phyloP scores from a whole-genome alignment of 140 eudicot genomes.

The Flaveria floridana region DNA sequence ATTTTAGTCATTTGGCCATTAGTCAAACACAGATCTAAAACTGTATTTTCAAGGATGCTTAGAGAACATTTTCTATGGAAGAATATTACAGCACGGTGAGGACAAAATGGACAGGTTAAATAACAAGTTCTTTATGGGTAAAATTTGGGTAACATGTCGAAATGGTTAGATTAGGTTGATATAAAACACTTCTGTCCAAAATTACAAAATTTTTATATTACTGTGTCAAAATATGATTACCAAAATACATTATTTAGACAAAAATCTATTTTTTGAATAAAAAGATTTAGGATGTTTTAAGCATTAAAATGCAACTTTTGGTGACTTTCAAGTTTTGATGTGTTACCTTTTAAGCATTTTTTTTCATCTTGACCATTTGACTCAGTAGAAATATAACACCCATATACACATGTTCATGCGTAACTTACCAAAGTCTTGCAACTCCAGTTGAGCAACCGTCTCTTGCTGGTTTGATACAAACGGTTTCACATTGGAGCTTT shows the following conservation, averaged over 20 bases:
- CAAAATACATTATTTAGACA: not conserved
- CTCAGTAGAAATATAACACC: not conserved
- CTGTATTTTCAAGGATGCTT: not conserved
- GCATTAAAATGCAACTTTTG: not conserved
- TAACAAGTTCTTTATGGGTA: not conserved
- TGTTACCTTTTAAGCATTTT: not conserved
- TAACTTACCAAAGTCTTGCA: conserved; percentile 70
- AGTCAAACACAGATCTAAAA: not conserved
- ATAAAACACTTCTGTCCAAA: not conserved
- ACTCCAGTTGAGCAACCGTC: conserved; percentile 98
- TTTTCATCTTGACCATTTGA: not conserved
- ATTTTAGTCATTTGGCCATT: not conserved
- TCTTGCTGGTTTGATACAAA: conserved; percentile 86
- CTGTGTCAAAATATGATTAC: not conserved
- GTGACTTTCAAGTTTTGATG: not conserved
- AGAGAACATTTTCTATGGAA: not conserved
- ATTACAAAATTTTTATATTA: not conserved
- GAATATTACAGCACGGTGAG: not conserved
- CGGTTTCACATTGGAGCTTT: conserved; percentile 66
- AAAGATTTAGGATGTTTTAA: not conserved
- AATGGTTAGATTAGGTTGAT: not conserved
- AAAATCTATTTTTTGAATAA: not conserved
- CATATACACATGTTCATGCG: not conserved
- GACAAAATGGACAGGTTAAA: conserved; percentile 1
- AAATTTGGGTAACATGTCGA: not conserved